Conservation (phyloP, 139 green algal genomes). For the Monoraphidium neglectum region DNA sequence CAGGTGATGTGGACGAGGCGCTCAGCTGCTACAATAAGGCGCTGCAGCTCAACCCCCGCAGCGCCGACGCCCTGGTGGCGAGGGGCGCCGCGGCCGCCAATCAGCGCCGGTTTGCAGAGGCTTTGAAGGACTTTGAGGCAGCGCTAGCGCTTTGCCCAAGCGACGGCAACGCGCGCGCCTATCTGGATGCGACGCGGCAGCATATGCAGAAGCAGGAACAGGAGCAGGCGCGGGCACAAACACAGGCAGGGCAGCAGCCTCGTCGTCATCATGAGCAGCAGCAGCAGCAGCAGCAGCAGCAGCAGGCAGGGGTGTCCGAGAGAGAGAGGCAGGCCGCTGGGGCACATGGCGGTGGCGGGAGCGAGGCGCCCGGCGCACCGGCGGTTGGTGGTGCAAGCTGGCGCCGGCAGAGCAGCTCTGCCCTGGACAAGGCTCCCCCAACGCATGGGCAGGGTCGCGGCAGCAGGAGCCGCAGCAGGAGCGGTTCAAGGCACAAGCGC, state of each 20-base stretch:
- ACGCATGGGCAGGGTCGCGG: no score
- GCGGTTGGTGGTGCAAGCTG: no score
- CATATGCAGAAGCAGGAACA: not conserved
- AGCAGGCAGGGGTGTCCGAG: no score
- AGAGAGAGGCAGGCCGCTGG: no score
- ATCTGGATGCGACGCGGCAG: conserved; percentile 4
- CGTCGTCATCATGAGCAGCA: conserved; percentile 26
- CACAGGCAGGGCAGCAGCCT: not conserved
- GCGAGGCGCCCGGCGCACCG: no score
- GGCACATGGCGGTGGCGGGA: no score
- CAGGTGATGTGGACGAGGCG: conserved; percentile 45
- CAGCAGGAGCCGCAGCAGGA: not conserved
- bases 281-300: no score
- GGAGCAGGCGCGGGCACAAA: not conserved
- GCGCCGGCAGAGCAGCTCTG: no score
- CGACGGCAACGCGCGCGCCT: conserved; percentile 37
- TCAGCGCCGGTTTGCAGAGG: conserved; percentile 24
- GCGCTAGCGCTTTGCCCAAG: conserved; percentile 39
- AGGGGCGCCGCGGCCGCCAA: conserved; percentile 53
- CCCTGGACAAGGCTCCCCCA: no score
- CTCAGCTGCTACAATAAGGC: conserved; percentile 40
- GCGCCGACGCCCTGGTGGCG: conserved; percentile 39
- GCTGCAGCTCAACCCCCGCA: conserved; percentile 39
- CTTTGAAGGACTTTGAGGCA: conserved; percentile 29
- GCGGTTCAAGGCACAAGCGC: no score